These are phyloP conservation scores for Vigna unguiculata DNA, from an alignment of 306 rosid species.

Conservation along the genomic window DNA sequence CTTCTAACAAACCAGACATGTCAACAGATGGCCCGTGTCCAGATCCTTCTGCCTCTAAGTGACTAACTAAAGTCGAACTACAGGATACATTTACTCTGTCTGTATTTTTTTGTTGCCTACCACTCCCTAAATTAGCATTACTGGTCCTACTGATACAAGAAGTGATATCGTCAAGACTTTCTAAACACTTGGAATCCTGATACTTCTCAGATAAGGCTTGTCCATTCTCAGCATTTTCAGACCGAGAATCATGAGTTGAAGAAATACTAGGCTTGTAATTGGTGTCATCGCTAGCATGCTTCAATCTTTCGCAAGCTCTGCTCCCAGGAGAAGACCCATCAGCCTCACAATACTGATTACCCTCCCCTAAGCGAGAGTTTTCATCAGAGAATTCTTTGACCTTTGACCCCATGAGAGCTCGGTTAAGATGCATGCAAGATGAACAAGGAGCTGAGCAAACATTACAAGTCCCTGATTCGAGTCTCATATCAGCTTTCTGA, in stretches of 20 bases:
- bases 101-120: conserved; percentile 52
- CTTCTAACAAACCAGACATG: conserved; percentile 48
- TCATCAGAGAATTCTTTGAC: conserved; percentile 75
- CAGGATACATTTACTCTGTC: conserved; percentile 48
- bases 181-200: conserved; percentile 56
- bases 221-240: conserved; percentile 76
- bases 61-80: conserved; percentile 67
- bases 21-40: conserved; percentile 50
- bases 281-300: conserved; percentile 62
- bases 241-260: conserved; percentile 69
- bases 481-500: conserved; percentile 65
- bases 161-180: conserved; percentile 64
- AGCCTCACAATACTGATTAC: conserved; percentile 60
- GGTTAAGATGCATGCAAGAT: conserved; percentile 76
- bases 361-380: conserved; percentile 64
- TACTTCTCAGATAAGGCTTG: conserved; percentile 45
- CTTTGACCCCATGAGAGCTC: conserved; percentile 69
- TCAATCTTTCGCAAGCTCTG: conserved; percentile 57
- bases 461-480: conserved; percentile 83
- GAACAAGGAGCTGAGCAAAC: conserved; percentile 85
- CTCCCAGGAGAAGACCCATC: conserved; percentile 59
- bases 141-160: conserved; percentile 66
- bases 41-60: conserved; percentile 56
- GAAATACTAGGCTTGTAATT: conserved; percentile 54
- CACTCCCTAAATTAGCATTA: conserved; percentile 53